A percentile compares a stretch with the other conserved stretches of the same genome.
Evolutionary conservation across 208 protist species (phyloP).

Genomic region (Wallacemonas sp.): DNA sequence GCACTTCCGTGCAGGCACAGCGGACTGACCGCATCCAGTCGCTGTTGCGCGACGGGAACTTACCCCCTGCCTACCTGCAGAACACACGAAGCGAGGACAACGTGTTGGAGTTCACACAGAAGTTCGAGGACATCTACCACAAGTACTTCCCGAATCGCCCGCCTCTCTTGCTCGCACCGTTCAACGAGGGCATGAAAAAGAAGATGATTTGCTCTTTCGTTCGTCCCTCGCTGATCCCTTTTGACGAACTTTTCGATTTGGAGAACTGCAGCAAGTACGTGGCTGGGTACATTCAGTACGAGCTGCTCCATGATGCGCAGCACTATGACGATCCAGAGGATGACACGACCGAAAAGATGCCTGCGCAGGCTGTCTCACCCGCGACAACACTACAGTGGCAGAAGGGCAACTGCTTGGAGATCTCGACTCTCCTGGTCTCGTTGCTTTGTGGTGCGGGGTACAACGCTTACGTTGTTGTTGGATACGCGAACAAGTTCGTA

Average conservation of each 20-base stretch:
- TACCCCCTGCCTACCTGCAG: constrained; percentile 68
- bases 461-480: constrained; percentile 90
- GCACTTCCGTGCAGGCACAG: constrained; percentile 12
- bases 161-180: constrained; percentile 68
- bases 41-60: constrained; percentile 36
- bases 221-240: constrained; percentile 75
- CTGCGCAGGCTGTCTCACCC: constrained; percentile 79
- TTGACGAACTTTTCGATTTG: constrained; percentile 80
- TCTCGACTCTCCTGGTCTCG: constrained; percentile 78
- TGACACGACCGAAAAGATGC: constrained; percentile 51
- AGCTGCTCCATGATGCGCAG: constrained; percentile 58
- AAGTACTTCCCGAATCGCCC: constrained; percentile 78
- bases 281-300: constrained; percentile 84
- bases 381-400: constrained; percentile 88
- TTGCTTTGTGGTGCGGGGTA: constrained; percentile 89
- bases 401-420: constrained; percentile 87
- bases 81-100: constrained; percentile 71
- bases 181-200: constrained; percentile 71
- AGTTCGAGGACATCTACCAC: constrained; percentile 72
- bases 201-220: constrained; percentile 94
- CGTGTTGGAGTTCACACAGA: constrained; percentile 46
- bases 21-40: constrained; percentile 42
- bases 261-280: constrained; percentile 68
- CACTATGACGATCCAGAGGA: constrained; percentile 37
- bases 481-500: constrained; percentile 72